Base-by-base conservation (phyloP, 345 rosid genomes). In the Populus pruinosa region DNA sequence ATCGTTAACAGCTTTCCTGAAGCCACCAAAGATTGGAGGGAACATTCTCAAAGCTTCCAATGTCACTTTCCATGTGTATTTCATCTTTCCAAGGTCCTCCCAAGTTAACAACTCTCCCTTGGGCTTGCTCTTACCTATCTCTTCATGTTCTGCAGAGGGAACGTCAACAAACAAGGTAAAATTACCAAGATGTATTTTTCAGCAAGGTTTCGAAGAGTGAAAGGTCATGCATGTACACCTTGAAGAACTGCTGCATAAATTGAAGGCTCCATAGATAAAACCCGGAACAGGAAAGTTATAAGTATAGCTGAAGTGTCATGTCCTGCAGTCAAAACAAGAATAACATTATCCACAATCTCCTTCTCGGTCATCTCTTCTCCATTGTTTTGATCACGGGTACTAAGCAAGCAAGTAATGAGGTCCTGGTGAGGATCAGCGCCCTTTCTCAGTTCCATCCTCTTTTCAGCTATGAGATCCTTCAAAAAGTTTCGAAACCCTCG, bases 1-100 rank as follows among this genome's bases (percentile, higher is more conserved):
- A 59, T 88, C 91, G 74, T 74, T 84, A 35, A 84, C 39, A 39
- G 87, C 85, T 72, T 64, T 81, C 75, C 89, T 82, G 76, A 88
- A 85, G 65, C 89, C 87, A 53, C 87, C 89, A 62, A 89, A 89
- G 76, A 88, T 1, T 1, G 94, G 88, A 25, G 91, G 85, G 43
- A 70, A 10, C 70, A 84, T 70, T 74, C 94, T 84, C 64, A 86
- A 76, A 25, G 49, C 12, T 44, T 90, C 94, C 87, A 80, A 27
- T 6, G 89, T 90, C 36, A 89, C 91, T 80, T 83, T 89, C 90
- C 92, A 89, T 69, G 90, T 84, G 83, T 85, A 87, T 76, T 91
- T 85, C 94, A 89, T 89, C 85, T 71, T 88, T 71, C 80, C 74
- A 39, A 88, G 87, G 55, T 91, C 87, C 70, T 89, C 87, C 92